These are phyloP conservation scores for Trypanosoma platydactyli DNA, from an alignment of 208 protist species.

Conservation along the genomic window DNA sequence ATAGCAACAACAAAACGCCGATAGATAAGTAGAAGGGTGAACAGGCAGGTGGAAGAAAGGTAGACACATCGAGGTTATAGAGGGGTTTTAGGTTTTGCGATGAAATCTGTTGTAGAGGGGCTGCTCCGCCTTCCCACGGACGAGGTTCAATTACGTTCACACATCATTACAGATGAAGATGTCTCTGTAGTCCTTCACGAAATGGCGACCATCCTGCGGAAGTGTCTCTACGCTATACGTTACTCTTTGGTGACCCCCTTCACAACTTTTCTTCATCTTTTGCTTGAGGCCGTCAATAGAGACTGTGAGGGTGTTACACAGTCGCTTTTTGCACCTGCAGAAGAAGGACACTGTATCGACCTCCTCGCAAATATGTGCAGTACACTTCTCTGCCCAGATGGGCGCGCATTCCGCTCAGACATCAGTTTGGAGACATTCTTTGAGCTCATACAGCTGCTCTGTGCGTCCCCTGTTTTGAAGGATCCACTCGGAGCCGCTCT, in stretches of 20 bases:
- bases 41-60: constrained; percentile 1
- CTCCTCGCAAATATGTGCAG: constrained; percentile 42
- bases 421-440: constrained; percentile 73
- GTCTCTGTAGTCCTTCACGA: constrained; percentile 36
- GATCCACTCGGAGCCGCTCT: constrained; percentile 45
- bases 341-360: constrained; percentile 48
- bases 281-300: constrained; percentile 35
- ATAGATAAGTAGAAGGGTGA: no score
- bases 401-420: constrained; percentile 36
- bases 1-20: neutral
- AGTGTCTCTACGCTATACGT: constrained; percentile 67
- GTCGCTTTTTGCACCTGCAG: constrained; percentile 32
- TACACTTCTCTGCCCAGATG: constrained; percentile 41
- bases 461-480: constrained; percentile 46
- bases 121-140: constrained; percentile 54
- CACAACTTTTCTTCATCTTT: constrained; percentile 49
- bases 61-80: neutral
- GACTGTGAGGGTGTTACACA: constrained; percentile 33
- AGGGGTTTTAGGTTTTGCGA: constrained; percentile 17
- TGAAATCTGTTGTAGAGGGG: constrained; percentile 47
- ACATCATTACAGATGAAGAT: constrained; percentile 32
- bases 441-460: constrained; percentile 60
- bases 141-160: constrained; percentile 36
- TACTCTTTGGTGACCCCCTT: constrained; percentile 43
- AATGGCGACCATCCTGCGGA: constrained; percentile 57